Conservation (phyloP, 2,329 filamentous ascomycete genomes). For the Drechslerella dactyloides region DNA sequence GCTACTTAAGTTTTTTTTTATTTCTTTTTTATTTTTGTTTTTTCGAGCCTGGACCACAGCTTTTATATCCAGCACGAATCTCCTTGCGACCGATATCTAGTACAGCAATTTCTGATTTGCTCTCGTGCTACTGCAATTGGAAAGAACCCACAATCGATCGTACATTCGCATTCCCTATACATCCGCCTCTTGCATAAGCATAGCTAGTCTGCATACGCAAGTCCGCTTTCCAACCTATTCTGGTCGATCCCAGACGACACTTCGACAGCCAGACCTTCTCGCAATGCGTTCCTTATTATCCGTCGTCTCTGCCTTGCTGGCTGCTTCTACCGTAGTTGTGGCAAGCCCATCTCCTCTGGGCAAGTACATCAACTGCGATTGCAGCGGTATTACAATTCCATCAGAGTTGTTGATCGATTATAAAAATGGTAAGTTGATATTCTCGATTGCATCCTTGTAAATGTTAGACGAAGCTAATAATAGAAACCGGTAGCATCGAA, state of each 20-base stretch:
- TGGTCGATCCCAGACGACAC: neutral
- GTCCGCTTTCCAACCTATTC: neutral
- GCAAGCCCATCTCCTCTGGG: conserved; percentile 8
- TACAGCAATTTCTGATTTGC: conserved; percentile 6
- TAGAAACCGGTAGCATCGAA: conserved; percentile 14
- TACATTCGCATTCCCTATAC: neutral
- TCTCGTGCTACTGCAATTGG: conserved; percentile 3
- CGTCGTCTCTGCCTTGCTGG: conserved; percentile 19
- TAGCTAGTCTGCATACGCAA: neutral
- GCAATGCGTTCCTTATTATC: conserved; percentile 39
- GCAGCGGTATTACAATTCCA: conserved; percentile 1
- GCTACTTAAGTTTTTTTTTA: conserved; percentile 23
- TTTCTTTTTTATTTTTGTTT: conserved; percentile 13
- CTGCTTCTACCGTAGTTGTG: conserved; percentile 25
- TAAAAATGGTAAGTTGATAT: conserved; percentile 27
- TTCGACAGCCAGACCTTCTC: neutral
- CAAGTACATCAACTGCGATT: conserved; percentile 23
- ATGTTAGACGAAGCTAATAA: conserved; percentile 4
- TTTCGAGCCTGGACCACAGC: too few species aligned
- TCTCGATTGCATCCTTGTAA: neutral
- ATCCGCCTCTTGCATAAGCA: neutral
- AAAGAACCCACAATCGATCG: conserved; percentile 2
- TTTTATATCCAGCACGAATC: conserved; percentile 23
- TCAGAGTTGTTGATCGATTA: conserved; percentile 5
- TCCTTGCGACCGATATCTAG: conserved; percentile 5